Evolutionary conservation across 805 yeast genomes (phyloP), one percentile per base, ranked within the genome.

Genomic region (Myxozyma udenii): DNA sequence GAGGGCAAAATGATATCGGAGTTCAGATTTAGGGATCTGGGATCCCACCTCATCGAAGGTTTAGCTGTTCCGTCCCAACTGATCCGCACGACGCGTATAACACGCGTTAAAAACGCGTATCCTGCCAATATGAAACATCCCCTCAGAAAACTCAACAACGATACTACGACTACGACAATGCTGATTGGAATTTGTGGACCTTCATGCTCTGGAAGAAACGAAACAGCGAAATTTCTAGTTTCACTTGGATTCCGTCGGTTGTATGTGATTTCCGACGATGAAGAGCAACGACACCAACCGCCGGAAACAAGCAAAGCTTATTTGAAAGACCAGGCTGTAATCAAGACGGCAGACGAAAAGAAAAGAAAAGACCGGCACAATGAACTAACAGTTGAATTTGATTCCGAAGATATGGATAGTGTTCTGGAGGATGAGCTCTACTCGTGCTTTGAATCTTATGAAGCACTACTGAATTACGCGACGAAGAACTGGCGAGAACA

Each of bases 171-270:
- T 7, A 43, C 30, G n/a, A 19, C n/a, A n/a, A 86, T 86, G 95
- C 72, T 87, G 38, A 77, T 86, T 22, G 93, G 91, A 2, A 73
- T 86, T 3, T 79, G 90, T 0, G 95, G 95, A 0, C 77, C 87
- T 0, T 62, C 76, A 0, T 74, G 81, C 40, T 75, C 89, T 14
- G 95, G 95, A 0, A 80, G 82, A 60, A 73, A 80, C 1, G 83
- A 80, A 51, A 80, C 83, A 1, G 81, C 81, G 1, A 68, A 78
- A 39, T 84, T 80, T 63, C 69, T 86, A 44, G 69, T 72, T 2
- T 68, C 68, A 18, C 60, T 54, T 22, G 62, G 60, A 7, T 59
- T 54, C 36, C 55, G 46, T 41, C 50, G 51, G 6, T 44, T 59
- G 19, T 42, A 46, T 19, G 53, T 4, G 25, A 22, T 1, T 16